These are phyloP conservation scores for Aspergillus biplanus DNA, from an alignment of 495 filamentous ascomycete species.

Conservation along the genomic window DNA sequence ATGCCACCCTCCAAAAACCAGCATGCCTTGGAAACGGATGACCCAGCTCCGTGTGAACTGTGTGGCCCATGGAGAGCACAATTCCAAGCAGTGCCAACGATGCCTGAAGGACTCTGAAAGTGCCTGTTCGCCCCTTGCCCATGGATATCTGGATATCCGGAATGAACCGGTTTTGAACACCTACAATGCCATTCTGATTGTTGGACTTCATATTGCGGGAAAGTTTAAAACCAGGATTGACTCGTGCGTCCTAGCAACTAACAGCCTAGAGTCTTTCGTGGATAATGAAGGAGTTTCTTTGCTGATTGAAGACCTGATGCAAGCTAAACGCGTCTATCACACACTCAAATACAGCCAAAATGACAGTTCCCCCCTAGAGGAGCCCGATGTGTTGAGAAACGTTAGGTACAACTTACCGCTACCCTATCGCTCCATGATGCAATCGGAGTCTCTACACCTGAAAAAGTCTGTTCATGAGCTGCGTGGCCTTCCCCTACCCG, in stretches of 20 bases:
- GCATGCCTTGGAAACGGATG: background rate
- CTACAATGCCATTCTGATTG: background rate
- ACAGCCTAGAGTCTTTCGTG: background rate
- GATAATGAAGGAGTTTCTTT: background rate
- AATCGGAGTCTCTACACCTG: background rate
- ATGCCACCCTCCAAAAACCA: background rate
- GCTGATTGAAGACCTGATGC: background rate
- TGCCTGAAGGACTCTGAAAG: background rate
- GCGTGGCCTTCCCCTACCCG: background rate
- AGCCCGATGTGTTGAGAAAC: background rate
- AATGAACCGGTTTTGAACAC: background rate
- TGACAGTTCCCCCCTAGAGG: background rate
- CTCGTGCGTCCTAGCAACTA: background rate
- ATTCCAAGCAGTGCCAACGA: background rate
- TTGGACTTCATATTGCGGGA: background rate
- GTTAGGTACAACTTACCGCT: background rate
- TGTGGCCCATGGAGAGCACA: background rate
- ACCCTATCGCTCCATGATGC: background rate
- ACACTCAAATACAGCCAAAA: background rate
- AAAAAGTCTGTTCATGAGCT: background rate
- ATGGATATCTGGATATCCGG: background rate
- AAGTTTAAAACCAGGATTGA: background rate
- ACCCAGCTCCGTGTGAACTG: too few species aligned
- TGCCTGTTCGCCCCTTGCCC: background rate
- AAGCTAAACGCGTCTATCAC: background rate